Conservation (phyloP, 2,329 filamentous ascomycete genomes). For the Macrophomina phaseolina region DNA sequence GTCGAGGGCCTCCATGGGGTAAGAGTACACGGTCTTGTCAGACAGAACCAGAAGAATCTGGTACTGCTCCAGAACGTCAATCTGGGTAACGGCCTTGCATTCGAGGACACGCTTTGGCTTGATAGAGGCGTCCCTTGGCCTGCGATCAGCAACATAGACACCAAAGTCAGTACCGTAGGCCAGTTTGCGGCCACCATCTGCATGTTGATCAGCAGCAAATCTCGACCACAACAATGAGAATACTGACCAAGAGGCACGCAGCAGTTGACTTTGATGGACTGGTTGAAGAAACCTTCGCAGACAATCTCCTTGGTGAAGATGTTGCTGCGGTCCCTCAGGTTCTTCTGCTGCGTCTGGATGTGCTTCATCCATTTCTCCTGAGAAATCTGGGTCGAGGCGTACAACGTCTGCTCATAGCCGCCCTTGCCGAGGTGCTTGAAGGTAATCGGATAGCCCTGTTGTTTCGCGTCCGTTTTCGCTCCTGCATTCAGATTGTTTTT, state of each 20-base stretch:
- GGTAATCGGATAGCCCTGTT: constrained; percentile 90
- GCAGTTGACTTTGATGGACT: constrained; percentile 89
- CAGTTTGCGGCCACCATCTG: constrained; percentile 92
- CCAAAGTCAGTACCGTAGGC: constrained; percentile 94
- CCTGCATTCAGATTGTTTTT: constrained; percentile 47
- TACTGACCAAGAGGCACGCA: constrained; percentile 84
- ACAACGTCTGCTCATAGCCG: constrained; percentile 90
- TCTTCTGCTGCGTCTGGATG: constrained; percentile 88
- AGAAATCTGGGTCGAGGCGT: constrained; percentile 81
- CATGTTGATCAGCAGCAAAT: constrained; percentile 11
- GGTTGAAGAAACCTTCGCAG: constrained; percentile 89
- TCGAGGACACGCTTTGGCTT: constrained; percentile 86
- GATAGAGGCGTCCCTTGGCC: constrained; percentile 76
- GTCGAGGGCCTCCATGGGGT: constrained; percentile 84
- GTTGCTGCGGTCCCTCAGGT: constrained; percentile 76
- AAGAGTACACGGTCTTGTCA: constrained; percentile 91
- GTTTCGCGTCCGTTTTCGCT: constrained; percentile 52
- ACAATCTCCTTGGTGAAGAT: constrained; percentile 72
- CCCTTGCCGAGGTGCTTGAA: constrained; percentile 96
- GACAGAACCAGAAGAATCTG: constrained; percentile 87
- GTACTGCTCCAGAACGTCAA: constrained; percentile 96
- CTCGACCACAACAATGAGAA: constrained; percentile 2
- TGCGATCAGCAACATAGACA: constrained; percentile 89
- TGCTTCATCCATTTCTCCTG: constrained; percentile 97
- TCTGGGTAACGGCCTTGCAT: constrained; percentile 84